phyloP scores from a whole-genome alignment of 441 rosid species.

The Arabidopsis hybrid region DNA sequence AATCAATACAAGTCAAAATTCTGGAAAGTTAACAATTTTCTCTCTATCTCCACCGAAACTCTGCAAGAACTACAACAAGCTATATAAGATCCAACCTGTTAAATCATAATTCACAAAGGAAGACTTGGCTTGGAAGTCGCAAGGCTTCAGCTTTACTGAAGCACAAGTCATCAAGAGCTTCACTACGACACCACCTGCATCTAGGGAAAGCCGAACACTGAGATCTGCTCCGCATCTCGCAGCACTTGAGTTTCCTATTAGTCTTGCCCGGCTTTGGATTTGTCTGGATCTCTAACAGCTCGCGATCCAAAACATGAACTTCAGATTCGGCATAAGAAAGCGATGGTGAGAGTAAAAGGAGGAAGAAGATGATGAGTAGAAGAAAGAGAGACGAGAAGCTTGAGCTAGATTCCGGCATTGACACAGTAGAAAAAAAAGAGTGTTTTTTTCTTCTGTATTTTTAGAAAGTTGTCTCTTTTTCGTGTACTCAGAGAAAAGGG shows the following conservation, averaged over 20 bases:
- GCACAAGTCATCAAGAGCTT: constrained; percentile 83
- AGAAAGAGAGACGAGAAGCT: constrained; percentile 33
- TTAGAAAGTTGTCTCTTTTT: constrained; percentile 28
- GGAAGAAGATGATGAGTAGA: constrained; percentile 35
- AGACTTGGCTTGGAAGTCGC: constrained; percentile 81
- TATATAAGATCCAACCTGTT: constrained; percentile 26
- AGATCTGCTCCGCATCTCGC: constrained; percentile 64
- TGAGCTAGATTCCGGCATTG: constrained; percentile 44
- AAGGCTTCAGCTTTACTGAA: constrained; percentile 70
- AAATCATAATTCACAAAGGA: constrained; percentile 57
- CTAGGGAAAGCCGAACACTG: constrained; percentile 65
- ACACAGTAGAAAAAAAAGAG: not conserved
- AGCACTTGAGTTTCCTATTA: constrained; percentile 61
- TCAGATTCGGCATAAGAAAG: constrained; percentile 40
- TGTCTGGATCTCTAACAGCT: constrained; percentile 45
- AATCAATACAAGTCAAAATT: constrained; percentile 9
- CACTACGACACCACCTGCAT: constrained; percentile 86
- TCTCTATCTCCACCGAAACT: not conserved
- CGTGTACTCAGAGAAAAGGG: constrained; percentile 17
- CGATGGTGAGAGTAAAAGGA: constrained; percentile 36
- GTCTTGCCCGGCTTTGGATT: constrained; percentile 44
- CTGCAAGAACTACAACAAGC: constrained; percentile 23
- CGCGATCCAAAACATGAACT: constrained; percentile 49
- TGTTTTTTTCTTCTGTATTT: constrained; percentile 14
- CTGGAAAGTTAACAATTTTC: not conserved